These are phyloP conservation scores for Agaricales sp. DNA, from an alignment of 1,284 basidiomycete species.

Conservation along the genomic window DNA sequence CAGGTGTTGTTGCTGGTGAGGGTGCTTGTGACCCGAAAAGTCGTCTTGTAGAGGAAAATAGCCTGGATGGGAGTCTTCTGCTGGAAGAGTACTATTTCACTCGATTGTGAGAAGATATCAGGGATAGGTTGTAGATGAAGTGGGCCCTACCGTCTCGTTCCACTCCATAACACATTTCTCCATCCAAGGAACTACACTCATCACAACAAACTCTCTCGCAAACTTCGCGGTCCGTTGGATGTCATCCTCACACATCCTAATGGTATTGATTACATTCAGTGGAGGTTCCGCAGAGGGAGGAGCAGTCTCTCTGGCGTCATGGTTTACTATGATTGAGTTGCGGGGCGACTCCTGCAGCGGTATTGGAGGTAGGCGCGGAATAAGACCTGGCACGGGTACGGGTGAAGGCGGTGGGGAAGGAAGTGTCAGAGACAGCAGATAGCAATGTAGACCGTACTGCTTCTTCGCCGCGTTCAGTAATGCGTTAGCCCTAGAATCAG, in stretches of 20 bases:
- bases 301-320: neutral
- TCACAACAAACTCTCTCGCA: slow-evolving; percentile 82
- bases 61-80: slow-evolving; percentile 6
- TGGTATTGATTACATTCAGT: slow-evolving; percentile 25
- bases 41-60: slow-evolving; percentile 77
- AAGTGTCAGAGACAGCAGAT: slow-evolving; percentile 51
- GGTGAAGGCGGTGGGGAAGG: slow-evolving; percentile 45
- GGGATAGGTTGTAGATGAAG: slow-evolving; percentile 8
- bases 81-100: neutral
- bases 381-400: slow-evolving; percentile 50
- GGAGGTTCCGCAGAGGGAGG: slow-evolving; percentile 9
- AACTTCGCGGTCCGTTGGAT: slow-evolving; percentile 76
- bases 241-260: slow-evolving; percentile 65
- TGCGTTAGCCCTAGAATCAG: slow-evolving; percentile 55
- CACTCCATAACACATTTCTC: slow-evolving; percentile 89
- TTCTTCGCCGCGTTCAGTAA: slow-evolving; percentile 77
- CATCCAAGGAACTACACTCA: slow-evolving; percentile 94
- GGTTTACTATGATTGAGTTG: neutral
- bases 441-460: slow-evolving; percentile 67
- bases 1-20: slow-evolving; percentile 31
- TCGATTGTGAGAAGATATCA: neutral
- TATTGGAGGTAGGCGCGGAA: slow-evolving; percentile 56
- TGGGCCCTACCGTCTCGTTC: slow-evolving; percentile 70
- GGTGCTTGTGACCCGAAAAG: slow-evolving; percentile 68
- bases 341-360: slow-evolving; percentile 22